Base-by-base conservation (phyloP, 495 filamentous ascomycete species). In the Trichoderma gamsii region DNA sequence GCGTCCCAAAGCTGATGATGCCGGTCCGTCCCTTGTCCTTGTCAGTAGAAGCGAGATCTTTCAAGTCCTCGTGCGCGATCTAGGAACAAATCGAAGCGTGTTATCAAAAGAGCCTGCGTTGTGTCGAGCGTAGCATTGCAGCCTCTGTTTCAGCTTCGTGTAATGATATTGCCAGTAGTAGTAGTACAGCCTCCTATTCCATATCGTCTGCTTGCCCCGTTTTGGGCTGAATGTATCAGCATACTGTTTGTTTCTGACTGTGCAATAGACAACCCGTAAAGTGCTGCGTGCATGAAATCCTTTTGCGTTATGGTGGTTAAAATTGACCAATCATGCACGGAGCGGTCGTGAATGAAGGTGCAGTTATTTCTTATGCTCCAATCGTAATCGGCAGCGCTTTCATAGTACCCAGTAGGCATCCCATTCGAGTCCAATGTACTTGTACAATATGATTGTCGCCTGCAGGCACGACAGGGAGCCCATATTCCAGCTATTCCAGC, bases 11-110 rank as follows among this genome's bases (percentile, higher is more conserved):
- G 56, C 56, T 61, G 23, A 61, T 61, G 56, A 29, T 61, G 56
- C 27, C 56, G 56, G 56, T 1, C 56, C 56, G 56, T 61, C 56
- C 56, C 56, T 61, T 61, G 56, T 61, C 56, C 56, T 61, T 61
- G 56, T 61, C 56, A 61, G 27, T 61, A 32, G 56, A 61, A 61
- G 56, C 56, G 56, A 61, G 56, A 61, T 61, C 56, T 61, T 61
- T 61, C 56, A 21, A 29, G 25, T 61, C 56, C 56, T 61, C 56
- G 56, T 32, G 56, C 25, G 56, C 56, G 56, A 61, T 61, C 56
- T 32, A 61, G 56, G 56, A 61, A 61, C 56, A 25, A 61, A 61
- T 61, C 56, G 56, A 61, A 61, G 27, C 9, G 6, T n/a, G 56
- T 29, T 23, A 38, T 38, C 32, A 61, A 32, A 61, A 25, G 56